Evolutionary conservation across 73 alveolate species (phyloP).

Genomic region (Paramecium pentaurelia): DNA sequence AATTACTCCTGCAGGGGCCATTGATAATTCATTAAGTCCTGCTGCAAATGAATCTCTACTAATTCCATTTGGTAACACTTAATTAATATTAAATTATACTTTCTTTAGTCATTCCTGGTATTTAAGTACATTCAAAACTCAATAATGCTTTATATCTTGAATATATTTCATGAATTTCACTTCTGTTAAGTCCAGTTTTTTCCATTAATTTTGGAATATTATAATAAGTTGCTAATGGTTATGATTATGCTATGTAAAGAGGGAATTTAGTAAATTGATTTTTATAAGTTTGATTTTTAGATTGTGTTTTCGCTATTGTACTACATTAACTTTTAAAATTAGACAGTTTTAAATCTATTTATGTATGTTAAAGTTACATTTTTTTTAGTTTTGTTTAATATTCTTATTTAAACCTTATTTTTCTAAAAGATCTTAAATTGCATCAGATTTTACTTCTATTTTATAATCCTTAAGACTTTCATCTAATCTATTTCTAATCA

Average conservation of each 20-base stretch:
- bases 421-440: not conserved
- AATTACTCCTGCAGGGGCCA: slow-evolving; percentile 29
- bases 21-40: slow-evolving; percentile 17
- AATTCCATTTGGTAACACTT: slow-evolving; percentile 30
- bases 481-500: not conserved
- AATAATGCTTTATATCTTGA: slow-evolving; percentile 16
- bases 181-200: slow-evolving; percentile 13
- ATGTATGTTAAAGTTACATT: not conserved
- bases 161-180: slow-evolving; percentile 1
- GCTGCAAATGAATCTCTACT: not conserved
- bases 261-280: not conserved
- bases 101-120: slow-evolving; percentile 1
- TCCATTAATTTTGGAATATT: not conserved
- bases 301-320: not conserved
- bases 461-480: not conserved
- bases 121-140: not conserved
- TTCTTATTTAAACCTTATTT: not conserved
- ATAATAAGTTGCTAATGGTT: not conserved
- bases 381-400: not conserved
- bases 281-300: not conserved
- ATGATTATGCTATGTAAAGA: not conserved
- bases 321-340: not conserved
- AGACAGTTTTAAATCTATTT: not conserved
- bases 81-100: not conserved
- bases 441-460: not conserved